Evolutionary conservation across 1,284 basidiomycete genomes (phyloP).

Genomic region (Cryptococcus sp.): DNA sequence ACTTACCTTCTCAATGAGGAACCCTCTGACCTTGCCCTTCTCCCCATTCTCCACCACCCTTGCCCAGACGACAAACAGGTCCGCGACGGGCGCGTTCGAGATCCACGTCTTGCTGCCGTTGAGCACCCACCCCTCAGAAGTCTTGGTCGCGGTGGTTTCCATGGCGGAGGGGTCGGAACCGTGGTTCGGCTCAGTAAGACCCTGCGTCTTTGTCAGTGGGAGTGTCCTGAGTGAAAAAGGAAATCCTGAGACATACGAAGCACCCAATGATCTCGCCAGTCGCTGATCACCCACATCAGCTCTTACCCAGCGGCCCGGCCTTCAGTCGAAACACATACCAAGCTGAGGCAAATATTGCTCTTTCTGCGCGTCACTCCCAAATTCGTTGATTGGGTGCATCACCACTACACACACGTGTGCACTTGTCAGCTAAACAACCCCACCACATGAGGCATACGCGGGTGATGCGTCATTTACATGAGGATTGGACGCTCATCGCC

Average conservation of each 20-base stretch:
- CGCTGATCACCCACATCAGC: constrained; percentile 52
- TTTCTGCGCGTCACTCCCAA: constrained; percentile 85
- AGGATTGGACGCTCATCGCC: constrained; percentile 93
- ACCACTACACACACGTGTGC: constrained; percentile 56
- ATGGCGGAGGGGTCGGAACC: constrained; percentile 91
- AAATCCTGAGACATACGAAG: constrained; percentile 64
- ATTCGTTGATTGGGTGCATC: constrained; percentile 97
- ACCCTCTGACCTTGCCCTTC: constrained; percentile 81
- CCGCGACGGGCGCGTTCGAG: constrained; percentile 83
- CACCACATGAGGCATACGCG: neutral
- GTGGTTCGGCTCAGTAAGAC: constrained; percentile 93
- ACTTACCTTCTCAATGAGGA: constrained; percentile 77
- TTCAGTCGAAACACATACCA: constrained; percentile 51
- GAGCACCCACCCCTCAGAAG: constrained; percentile 73
- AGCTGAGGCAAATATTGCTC: constrained; percentile 83
- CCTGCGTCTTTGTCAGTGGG: constrained; percentile 38
- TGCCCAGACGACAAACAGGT: constrained; percentile 87
- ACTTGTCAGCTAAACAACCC: neutral
- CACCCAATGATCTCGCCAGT: constrained; percentile 86
- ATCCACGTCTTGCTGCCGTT: constrained; percentile 98
- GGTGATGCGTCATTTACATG: constrained; percentile 45
- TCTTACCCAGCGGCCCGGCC: neutral
- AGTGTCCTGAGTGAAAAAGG: neutral
- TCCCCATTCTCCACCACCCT: constrained; percentile 37
- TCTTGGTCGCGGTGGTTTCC: constrained; percentile 88